A percentile compares a stretch with the other conserved stretches of the same genome.
Evolutionary conservation across 495 filamentous ascomycete genomes (phyloP).

Genomic region (Penicillium antarcticum): DNA sequence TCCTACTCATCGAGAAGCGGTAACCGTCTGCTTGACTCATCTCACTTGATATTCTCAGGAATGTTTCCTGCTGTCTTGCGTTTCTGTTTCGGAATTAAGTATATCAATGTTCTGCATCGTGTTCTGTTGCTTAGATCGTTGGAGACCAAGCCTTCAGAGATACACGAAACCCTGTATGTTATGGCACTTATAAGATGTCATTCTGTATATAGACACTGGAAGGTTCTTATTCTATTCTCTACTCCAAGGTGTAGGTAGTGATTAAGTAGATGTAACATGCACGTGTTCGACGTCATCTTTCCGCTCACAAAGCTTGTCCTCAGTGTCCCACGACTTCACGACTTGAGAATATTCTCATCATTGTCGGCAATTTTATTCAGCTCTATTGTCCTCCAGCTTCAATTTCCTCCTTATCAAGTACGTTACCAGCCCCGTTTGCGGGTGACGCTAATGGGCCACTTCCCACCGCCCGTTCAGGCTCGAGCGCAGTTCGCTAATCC

Average conservation of each 20-base stretch:
- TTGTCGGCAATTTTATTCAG: neutral
- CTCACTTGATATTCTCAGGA: neutral
- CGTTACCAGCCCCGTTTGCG: constrained; percentile 3
- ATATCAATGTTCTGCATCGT: neutral
- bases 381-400: neutral
- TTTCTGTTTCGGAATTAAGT: neutral
- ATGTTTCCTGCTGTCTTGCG: neutral
- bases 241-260: too few relatives aligned
- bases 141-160: neutral
- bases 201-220: neutral
- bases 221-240: neutral
- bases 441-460: constrained; percentile 13
- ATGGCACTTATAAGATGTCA: neutral
- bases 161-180: neutral
- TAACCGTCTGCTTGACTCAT: constrained; percentile 32
- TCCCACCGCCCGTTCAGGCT: constrained; percentile 24
- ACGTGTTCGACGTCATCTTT: constrained; percentile 33
- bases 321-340: neutral
- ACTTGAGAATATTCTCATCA: neutral
- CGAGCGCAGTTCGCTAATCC: constrained; percentile 20
- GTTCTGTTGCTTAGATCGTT: neutral
- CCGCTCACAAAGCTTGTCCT: neutral
- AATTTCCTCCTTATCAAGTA: neutral
- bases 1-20: constrained; percentile 88
- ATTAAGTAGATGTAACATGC: neutral